These are phyloP conservation scores for Chloropicon primus DNA, from an alignment of 139 green algal genomes.

Conservation along the genomic window DNA sequence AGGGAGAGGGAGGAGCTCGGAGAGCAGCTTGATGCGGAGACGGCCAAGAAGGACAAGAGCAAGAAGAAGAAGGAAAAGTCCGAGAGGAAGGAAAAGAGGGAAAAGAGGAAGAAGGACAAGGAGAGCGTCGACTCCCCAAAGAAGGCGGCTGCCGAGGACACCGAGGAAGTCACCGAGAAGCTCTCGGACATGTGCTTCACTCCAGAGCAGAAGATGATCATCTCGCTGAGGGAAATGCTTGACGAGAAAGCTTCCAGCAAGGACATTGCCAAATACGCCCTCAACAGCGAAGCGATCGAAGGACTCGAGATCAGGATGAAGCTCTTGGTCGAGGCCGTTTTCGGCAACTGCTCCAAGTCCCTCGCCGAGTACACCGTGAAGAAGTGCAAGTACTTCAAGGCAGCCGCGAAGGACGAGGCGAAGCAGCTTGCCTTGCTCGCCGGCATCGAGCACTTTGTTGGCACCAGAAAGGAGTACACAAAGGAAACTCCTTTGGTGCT, in stretches of 20 bases:
- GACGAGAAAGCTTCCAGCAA: neutral
- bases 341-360: neutral
- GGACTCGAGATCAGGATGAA: neutral
- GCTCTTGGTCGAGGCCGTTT: neutral
- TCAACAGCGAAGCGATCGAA: neutral
- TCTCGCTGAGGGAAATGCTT: constrained; percentile 12
- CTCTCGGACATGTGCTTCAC: neutral
- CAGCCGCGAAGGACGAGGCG: neutral
- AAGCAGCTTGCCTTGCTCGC: constrained; percentile 10
- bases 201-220: constrained; percentile 7
- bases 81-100: constrained; percentile 17
- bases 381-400: neutral
- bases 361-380: neutral
- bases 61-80: constrained; percentile 35
- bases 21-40: constrained; percentile 28
- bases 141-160: constrained; percentile 16
- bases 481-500: constrained; percentile 60
- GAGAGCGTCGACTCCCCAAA: neutral
- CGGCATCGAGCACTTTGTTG: constrained; percentile 22
- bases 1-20: constrained; percentile 37
- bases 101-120: constrained; percentile 24
- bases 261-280: neutral
- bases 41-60: constrained; percentile 38
- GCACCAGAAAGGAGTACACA: constrained; percentile 20
- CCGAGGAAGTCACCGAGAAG: constrained; percentile 27